Percentiles rank a stretch among this genome's conserved stretches.
These are phyloP conservation scores for Fusarium sp. DNA, from an alignment of 2,329 filamentous ascomycete genomes.

Conservation along the genomic window DNA sequence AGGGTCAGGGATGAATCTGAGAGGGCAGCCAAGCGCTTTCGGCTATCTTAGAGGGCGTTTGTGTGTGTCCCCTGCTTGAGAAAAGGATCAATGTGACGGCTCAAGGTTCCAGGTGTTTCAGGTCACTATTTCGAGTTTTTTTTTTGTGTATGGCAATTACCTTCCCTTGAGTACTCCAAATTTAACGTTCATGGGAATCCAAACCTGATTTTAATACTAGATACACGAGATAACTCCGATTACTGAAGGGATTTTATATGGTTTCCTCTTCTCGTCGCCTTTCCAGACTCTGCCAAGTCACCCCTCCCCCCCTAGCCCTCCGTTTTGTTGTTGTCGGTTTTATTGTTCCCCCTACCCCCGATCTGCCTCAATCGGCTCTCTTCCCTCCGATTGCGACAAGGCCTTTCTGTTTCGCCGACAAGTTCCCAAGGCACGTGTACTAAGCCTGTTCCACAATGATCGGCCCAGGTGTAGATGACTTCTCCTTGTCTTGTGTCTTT, in stretches of 20 bases:
- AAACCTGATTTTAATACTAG: background rate
- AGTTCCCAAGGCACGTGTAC: background rate
- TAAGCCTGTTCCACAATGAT: background rate
- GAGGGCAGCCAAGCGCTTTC: too few species aligned
- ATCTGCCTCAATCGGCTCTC: background rate
- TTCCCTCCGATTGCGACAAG: background rate
- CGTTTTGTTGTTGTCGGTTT: background rate
- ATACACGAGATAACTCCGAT: background rate
- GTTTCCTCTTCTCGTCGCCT: background rate
- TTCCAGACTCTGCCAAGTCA: background rate
- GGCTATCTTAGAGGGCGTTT: too few species aligned
- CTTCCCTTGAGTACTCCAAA: background rate
- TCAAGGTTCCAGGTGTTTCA: background rate
- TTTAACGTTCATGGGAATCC: background rate
- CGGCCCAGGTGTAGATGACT: background rate
- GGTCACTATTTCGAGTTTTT: background rate
- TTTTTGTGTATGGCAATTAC: background rate
- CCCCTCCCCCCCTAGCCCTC: background rate
- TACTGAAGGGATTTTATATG: background rate
- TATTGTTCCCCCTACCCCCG: background rate
- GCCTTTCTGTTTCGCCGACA: background rate
- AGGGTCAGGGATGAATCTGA: too few species aligned
- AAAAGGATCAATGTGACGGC: too few species aligned
- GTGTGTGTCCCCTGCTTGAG: too few species aligned
- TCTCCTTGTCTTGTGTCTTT: background rate